phyloP scores from a whole-genome alignment of 225 moss, liverwort and hornwort species.

The Antitrichia curtipendula region DNA sequence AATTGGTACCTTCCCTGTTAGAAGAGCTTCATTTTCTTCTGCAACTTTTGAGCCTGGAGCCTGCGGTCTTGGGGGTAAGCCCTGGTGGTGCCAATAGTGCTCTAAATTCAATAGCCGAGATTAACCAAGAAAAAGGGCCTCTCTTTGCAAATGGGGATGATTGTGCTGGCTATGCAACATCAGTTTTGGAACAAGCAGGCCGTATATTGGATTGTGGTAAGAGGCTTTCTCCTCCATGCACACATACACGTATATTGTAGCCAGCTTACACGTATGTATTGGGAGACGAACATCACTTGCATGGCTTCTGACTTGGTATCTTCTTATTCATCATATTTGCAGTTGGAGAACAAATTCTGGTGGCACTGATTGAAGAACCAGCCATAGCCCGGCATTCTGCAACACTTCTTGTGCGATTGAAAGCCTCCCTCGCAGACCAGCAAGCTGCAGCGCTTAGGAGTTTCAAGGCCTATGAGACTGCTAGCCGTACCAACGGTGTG shows the following conservation, averaged over 20 bases:
- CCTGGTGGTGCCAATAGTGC: constrained; percentile 2
- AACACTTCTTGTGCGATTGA: constrained; percentile 46
- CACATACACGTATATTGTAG: not conserved
- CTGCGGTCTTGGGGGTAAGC: constrained; percentile 13
- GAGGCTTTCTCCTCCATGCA: not conserved
- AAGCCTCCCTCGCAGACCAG: constrained; percentile 43
- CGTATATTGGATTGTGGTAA: constrained; percentile 61
- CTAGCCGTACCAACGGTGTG: constrained; percentile 31
- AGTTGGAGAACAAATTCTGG: constrained; percentile 58
- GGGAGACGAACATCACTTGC: not conserved
- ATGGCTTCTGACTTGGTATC: not conserved
- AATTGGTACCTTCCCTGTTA: constrained; percentile 61
- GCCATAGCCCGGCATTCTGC: constrained; percentile 50
- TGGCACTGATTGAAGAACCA: constrained; percentile 56
- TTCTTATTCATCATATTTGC: not conserved
- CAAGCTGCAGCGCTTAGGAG: constrained; percentile 62
- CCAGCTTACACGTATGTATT: not conserved
- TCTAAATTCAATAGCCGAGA: constrained; percentile 20
- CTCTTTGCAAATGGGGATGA: constrained; percentile 43
- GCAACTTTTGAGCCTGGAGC: constrained; percentile 50
- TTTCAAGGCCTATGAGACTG: constrained; percentile 65
- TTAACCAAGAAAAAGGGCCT: constrained; percentile 6
- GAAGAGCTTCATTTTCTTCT: constrained; percentile 63
- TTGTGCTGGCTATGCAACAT: constrained; percentile 48
- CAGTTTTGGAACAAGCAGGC: constrained; percentile 55